Percentiles rank a stretch among this genome's conserved stretches.
Evolutionary conservation across 163 green algal species (phyloP).

Genomic region (Chlorella variabilis): DNA sequence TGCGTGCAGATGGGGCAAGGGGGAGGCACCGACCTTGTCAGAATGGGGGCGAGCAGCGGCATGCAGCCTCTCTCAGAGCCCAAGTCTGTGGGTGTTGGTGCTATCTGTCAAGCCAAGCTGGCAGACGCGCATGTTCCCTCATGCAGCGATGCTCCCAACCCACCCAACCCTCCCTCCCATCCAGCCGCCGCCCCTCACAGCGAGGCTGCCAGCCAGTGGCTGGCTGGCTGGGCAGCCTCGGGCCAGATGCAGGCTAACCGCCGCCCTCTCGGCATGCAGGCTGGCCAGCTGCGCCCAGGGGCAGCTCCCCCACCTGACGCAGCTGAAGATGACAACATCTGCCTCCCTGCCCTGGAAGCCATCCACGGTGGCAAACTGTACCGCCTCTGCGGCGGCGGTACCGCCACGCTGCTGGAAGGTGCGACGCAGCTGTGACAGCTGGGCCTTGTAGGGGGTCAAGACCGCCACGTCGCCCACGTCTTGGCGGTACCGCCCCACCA

Average conservation of each 20-base stretch:
- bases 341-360: slow-evolving; percentile 93
- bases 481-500: slow-evolving; percentile 41
- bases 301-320: slow-evolving; percentile 75
- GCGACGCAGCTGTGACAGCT: slow-evolving; percentile 66
- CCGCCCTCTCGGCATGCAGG: not conserved
- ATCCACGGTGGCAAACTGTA: slow-evolving; percentile 83
- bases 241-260: no score
- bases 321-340: slow-evolving; percentile 90
- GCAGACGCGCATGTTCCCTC: no score
- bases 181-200: no score
- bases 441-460: slow-evolving; percentile 86
- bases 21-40: not conserved
- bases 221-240: no score
- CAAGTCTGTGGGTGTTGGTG: no score
- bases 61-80: no score
- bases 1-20: not conserved
- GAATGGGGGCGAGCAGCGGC: not conserved
- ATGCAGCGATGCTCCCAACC: no score
- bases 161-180: no score
- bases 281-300: not conserved
- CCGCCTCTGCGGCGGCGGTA: not conserved
- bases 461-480: slow-evolving; percentile 71
- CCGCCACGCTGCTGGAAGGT: slow-evolving; percentile 39
- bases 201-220: no score
- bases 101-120: no score